A percentile compares a stretch with the other conserved stretches of the same genome.
Evolutionary conservation across 768 basidiomycete species (phyloP).

Genomic region (Rhodotorula kratochvilovae): DNA sequence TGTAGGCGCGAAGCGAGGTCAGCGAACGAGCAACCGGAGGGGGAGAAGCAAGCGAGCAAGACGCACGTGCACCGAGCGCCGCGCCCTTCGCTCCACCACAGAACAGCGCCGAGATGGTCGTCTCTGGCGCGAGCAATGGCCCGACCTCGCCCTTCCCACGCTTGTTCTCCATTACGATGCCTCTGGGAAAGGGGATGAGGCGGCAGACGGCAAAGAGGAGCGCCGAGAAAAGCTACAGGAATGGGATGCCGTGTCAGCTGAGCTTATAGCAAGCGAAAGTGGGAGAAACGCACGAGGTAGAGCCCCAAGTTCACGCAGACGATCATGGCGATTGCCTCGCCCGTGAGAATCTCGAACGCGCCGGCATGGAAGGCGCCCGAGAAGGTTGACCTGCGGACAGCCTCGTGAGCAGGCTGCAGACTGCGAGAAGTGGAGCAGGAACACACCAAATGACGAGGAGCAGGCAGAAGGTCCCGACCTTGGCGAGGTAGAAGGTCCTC

Average conservation of each 20-base stretch:
- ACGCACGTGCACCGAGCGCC: slow-evolving; percentile 27
- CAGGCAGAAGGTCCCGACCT: slow-evolving; percentile 43
- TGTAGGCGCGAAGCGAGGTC: background rate
- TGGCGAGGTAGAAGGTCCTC: slow-evolving; percentile 39
- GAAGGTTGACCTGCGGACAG: slow-evolving; percentile 35
- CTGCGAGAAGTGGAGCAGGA: background rate
- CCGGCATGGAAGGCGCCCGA: slow-evolving; percentile 41
- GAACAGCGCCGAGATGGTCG: slow-evolving; percentile 24
- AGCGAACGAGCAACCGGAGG: background rate
- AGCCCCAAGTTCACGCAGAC: slow-evolving; percentile 17
- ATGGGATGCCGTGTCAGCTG: too few relatives aligned
- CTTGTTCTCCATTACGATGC: background rate
- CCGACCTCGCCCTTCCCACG: background rate
- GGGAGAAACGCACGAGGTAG: background rate
- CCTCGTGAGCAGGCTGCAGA: background rate
- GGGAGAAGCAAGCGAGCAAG: too few relatives aligned
- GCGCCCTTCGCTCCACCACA: slow-evolving; percentile 32
- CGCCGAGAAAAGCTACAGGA: background rate
- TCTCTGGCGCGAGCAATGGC: slow-evolving; percentile 11
- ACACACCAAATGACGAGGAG: slow-evolving; percentile 44
- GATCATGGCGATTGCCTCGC: slow-evolving; percentile 26
- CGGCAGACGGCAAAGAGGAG: slow-evolving; percentile 28
- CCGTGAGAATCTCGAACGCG: slow-evolving; percentile 41
- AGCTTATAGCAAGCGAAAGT: background rate
- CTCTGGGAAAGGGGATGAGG: background rate